A percentile compares a stretch with the other conserved stretches of the same genome.
Evolutionary conservation across 2,329 filamentous ascomycete species (phyloP).

Genomic region (Arthrobotrys megalospora): DNA sequence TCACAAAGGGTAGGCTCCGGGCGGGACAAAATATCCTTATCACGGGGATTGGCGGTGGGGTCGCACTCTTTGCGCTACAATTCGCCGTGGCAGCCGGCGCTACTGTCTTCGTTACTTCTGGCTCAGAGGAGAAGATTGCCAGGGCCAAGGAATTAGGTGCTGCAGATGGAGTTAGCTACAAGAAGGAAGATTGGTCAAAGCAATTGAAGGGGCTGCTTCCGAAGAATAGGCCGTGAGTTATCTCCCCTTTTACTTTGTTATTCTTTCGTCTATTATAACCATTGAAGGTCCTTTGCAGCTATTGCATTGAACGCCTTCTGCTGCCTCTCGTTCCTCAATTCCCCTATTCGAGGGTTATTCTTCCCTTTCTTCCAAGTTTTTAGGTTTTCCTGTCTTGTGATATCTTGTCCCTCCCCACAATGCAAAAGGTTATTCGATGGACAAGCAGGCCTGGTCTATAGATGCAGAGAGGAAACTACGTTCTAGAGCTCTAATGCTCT

Average conservation of each 20-base stretch:
- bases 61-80: slow-evolving; percentile 84
- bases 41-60: slow-evolving; percentile 93
- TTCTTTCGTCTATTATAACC: slow-evolving; percentile 29
- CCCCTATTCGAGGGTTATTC: slow-evolving; percentile 34
- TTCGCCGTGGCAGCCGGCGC: slow-evolving; percentile 83
- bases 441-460: slow-evolving; percentile 10
- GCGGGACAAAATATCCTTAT: slow-evolving; percentile 82
- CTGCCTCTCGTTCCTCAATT: slow-evolving; percentile 12
- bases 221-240: slow-evolving; percentile 73
- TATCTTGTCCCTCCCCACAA: slow-evolving; percentile 14
- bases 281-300: slow-evolving; percentile 21
- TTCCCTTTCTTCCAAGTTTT: slow-evolving; percentile 18
- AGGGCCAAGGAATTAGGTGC: slow-evolving; percentile 81
- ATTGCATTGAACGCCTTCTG: slow-evolving; percentile 40
- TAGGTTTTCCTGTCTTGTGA: slow-evolving; percentile 36
- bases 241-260: slow-evolving; percentile 9
- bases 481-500: slow-evolving; percentile 16
- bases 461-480: slow-evolving; percentile 1
- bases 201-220: slow-evolving; percentile 77
- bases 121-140: slow-evolving; percentile 81
- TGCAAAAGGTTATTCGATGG: slow-evolving; percentile 46
- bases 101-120: slow-evolving; percentile 85
- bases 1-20: slow-evolving; percentile 80
- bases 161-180: slow-evolving; percentile 85
- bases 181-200: slow-evolving; percentile 84